Conservation (phyloP, 345 rosid genomes). For the Eucalyptus regnans region DNA sequence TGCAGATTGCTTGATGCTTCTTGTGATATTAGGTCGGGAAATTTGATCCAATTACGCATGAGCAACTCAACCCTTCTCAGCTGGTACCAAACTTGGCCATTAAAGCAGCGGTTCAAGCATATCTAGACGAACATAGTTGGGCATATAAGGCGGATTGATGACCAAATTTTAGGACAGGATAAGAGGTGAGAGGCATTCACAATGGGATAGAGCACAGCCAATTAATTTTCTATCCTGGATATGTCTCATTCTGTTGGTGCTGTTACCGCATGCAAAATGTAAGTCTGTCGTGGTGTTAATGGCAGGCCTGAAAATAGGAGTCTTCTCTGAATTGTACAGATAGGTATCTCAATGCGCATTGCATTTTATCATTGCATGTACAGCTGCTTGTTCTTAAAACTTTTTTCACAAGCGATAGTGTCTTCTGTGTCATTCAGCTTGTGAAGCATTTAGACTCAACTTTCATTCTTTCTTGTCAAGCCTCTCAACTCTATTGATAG, state of each 20-base stretch:
- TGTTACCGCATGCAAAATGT: neutral
- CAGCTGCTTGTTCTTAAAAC: neutral
- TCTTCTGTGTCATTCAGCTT: neutral
- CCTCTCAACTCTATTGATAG: neutral
- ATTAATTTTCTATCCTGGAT: neutral
- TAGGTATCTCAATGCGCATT: neutral
- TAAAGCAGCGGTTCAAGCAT: slow-evolving; percentile 85
- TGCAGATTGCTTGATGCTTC: neutral
- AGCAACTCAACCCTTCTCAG: slow-evolving; percentile 34
- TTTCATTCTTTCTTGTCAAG: neutral
- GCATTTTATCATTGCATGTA: neutral
- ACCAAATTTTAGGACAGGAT: neutral
- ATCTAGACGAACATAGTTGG: slow-evolving; percentile 66
- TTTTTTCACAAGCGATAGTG: neutral
- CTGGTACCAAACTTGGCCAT: slow-evolving; percentile 67
- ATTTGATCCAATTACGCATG: slow-evolving; percentile 86
- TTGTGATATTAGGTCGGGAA: slow-evolving; percentile 45
- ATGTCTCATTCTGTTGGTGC: neutral
- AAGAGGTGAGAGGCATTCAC: neutral
- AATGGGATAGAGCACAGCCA: neutral
- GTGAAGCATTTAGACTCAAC: neutral
- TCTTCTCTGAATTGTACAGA: neutral
- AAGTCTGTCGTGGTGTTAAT: neutral
- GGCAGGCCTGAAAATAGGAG: neutral
- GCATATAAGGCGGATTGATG: slow-evolving; percentile 40